Evolutionary conservation across 768 basidiomycete genomes (phyloP).

Genomic region (Paxillus ammoniavirescens): DNA sequence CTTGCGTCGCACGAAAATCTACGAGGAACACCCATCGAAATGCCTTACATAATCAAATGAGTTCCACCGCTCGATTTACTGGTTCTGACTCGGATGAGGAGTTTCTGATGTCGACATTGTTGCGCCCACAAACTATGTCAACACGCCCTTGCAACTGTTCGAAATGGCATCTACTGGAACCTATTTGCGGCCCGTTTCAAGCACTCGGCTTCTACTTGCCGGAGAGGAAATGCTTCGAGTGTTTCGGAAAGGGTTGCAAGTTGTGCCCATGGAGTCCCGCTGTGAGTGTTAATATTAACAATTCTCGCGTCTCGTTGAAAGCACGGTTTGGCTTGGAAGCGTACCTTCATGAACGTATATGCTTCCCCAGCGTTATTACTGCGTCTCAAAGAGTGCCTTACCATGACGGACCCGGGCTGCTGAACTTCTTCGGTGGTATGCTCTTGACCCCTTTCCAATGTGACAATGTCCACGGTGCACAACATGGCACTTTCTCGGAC

Average conservation of each 20-base stretch:
- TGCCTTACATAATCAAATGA: no score
- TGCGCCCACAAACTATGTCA: constrained; percentile 41
- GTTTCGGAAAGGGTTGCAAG: constrained; percentile 32
- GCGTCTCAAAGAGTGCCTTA: background rate
- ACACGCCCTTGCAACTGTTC: constrained; percentile 54
- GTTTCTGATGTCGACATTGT: no score
- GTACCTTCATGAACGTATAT: constrained; percentile 44
- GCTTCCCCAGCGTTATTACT: background rate
- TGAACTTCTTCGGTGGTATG: constrained; percentile 51
- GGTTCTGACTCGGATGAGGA: constrained; percentile 5
- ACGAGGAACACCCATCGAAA: no score
- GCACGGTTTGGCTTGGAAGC: constrained; percentile 43
- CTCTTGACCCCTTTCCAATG: constrained; percentile 39
- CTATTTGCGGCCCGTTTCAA: no score
- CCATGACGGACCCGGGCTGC: constrained; percentile 41
- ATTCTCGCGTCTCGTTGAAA: background rate
- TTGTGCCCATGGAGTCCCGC: constrained; percentile 38
- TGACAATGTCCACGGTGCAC: constrained; percentile 44
- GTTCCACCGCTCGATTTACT: no score
- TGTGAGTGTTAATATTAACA: constrained; percentile 32
- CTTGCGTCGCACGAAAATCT: no score
- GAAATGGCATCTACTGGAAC: constrained; percentile 45
- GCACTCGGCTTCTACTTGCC: no score
- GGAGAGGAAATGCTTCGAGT: constrained; percentile 25
- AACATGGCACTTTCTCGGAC: constrained; percentile 26